Percentiles rank a stretch among this genome's conserved stretches.
phyloP scores from a whole-genome alignment of 2,329 filamentous ascomycete species.

The Fusarium sulawesiense region DNA sequence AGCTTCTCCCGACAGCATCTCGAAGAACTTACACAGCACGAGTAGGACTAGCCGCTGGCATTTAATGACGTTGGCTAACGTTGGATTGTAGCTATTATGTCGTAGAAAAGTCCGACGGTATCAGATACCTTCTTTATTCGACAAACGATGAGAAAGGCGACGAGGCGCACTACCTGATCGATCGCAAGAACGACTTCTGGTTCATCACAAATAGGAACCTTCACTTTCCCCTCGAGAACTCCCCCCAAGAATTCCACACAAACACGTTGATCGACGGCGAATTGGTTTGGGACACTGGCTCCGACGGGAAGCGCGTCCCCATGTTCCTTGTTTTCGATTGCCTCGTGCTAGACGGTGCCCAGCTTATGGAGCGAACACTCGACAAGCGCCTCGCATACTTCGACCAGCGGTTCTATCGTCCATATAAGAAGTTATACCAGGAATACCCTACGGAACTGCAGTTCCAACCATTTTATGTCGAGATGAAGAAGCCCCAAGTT shows the following conservation, averaged over 20 bases:
- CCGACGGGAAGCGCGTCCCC: conserved; percentile 74
- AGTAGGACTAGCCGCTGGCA: conserved; percentile 62
- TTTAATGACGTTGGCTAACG: conserved; percentile 7
- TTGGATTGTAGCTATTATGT: conserved; percentile 79
- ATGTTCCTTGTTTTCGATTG: conserved; percentile 96
- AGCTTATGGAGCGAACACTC: conserved; percentile 80
- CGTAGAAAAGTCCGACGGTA: conserved; percentile 97
- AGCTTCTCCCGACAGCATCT: conserved; percentile 88
- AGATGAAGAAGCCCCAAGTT: conserved; percentile 90
- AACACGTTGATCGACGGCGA: conserved; percentile 92
- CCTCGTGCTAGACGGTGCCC: conserved; percentile 80
- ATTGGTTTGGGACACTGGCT: conserved; percentile 84
- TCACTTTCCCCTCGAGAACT: conserved; percentile 80
- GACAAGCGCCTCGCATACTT: conserved; percentile 93
- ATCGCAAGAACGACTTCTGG: conserved; percentile 98
- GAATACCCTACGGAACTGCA: conserved; percentile 75
- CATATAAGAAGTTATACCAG: conserved; percentile 72
- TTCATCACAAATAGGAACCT: conserved; percentile 75
- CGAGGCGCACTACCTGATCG: conserved; percentile 91
- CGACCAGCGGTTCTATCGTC: conserved; percentile 78
- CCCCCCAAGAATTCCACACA: conserved; percentile 76
- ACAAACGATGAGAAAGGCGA: conserved; percentile 69
- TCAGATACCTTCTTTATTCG: conserved; percentile 94
- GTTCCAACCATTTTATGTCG: conserved; percentile 81
- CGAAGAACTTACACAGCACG: conserved; percentile 80